A percentile compares a stretch with the other conserved stretches of the same genome.
Evolutionary conservation across 176 grass and related monocot species (phyloP).

Genomic region (Carex pumila): DNA sequence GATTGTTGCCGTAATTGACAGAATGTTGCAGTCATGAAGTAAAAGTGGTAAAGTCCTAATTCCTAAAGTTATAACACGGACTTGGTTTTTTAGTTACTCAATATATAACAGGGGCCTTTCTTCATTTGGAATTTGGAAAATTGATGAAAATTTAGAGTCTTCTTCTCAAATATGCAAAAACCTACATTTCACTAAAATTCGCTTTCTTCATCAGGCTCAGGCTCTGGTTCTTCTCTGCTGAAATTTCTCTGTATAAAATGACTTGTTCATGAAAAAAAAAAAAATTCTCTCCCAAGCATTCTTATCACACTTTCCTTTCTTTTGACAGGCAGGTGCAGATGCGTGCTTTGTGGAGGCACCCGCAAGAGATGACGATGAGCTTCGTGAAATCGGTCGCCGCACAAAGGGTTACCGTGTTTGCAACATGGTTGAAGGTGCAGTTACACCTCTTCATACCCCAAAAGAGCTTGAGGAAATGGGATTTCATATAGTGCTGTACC

Average conservation of each 20-base stretch:
- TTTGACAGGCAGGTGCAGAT: conserved; percentile 35
- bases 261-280: neutral
- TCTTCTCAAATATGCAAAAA: neutral
- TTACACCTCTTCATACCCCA: conserved; percentile 35
- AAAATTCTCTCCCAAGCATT: neutral
- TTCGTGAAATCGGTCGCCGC: conserved; percentile 23
- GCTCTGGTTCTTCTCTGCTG: neutral
- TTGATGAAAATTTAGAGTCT: neutral
- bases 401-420: conserved; percentile 27
- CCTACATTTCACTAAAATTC: neutral
- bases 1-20: neutral
- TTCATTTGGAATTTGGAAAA: neutral
- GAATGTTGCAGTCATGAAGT: neutral
- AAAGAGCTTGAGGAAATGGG: conserved; percentile 44
- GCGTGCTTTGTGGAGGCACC: conserved; percentile 46
- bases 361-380: conserved; percentile 26
- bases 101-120: neutral
- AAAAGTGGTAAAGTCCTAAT: neutral
- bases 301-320: neutral
- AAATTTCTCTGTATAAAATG: neutral
- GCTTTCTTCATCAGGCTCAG: neutral
- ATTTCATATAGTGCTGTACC: conserved; percentile 34
- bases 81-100: neutral
- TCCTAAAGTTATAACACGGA: neutral
- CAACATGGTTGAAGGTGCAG: conserved; percentile 46